phyloP scores from a whole-genome alignment of 305 asterid genomes.

The Petunia hybrid region DNA sequence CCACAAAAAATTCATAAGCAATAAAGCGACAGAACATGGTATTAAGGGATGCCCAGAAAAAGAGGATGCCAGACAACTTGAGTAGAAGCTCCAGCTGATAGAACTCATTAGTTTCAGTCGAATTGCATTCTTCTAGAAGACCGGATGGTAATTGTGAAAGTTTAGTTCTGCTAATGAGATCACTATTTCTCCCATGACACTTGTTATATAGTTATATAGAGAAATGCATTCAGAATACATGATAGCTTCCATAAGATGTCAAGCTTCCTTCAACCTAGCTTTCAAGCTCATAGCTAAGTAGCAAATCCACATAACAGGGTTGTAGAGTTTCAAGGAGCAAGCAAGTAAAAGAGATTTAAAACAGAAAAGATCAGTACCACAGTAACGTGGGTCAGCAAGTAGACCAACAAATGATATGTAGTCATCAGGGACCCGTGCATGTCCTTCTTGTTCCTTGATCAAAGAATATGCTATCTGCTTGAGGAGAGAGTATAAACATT shows the following conservation, averaged over 20 bases:
- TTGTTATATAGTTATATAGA: not conserved
- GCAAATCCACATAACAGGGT: conserved; percentile 21
- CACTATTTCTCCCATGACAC: not conserved
- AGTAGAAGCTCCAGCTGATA: conserved; percentile 26
- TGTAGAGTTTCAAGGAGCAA: conserved; percentile 3
- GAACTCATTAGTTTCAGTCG: conserved; percentile 19
- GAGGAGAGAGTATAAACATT: conserved; percentile 32
- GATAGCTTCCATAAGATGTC: conserved; percentile 23
- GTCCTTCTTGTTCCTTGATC: conserved; percentile 96
- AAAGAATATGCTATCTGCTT: conserved; percentile 92
- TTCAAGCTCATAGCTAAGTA: conserved; percentile 20
- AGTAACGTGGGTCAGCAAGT: conserved; percentile 87
- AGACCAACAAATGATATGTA: conserved; percentile 95
- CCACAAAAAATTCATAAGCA: conserved; percentile 15
- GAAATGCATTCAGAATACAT: conserved; percentile 14
- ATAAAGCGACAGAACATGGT: conserved; percentile 3
- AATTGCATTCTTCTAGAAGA: conserved; percentile 8
- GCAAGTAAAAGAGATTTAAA: conserved; percentile 17
- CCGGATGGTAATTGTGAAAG: not conserved
- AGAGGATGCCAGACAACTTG: conserved; percentile 30
- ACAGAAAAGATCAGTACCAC: conserved; percentile 62
- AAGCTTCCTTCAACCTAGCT: conserved; percentile 24
- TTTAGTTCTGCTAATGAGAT: not conserved
- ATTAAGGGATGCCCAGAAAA: too few relatives aligned
- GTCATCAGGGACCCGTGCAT: conserved; percentile 64